Conservation (phyloP, 2,329 filamentous ascomycete species). For the Coniochaeta sp. region DNA sequence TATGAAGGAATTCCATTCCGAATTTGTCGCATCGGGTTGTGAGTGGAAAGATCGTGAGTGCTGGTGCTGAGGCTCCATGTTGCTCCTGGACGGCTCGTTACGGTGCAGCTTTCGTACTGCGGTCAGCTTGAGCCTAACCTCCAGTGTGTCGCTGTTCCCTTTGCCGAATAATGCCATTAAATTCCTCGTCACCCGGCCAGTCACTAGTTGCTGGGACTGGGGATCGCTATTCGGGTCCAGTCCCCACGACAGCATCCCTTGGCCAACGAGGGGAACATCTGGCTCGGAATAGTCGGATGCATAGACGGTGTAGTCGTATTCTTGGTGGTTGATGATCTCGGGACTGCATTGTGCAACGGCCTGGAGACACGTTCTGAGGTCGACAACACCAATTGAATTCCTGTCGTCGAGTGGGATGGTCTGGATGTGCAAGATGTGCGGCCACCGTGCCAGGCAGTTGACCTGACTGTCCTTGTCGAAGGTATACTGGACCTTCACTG, state of each 20-base stretch:
- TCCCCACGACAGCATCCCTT: slow-evolving; percentile 87
- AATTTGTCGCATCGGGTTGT: slow-evolving; percentile 46
- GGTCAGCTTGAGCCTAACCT: slow-evolving; percentile 84
- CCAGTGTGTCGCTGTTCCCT: slow-evolving; percentile 78
- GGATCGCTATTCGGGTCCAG: slow-evolving; percentile 55
- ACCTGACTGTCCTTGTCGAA: slow-evolving; percentile 86
- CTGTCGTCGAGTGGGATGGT: slow-evolving; percentile 74
- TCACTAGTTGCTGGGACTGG: slow-evolving; percentile 59
- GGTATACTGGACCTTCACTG: slow-evolving; percentile 95
- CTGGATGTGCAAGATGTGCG: slow-evolving; percentile 70
- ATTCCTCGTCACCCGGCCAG: slow-evolving; percentile 84
- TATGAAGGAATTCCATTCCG: slow-evolving; percentile 72
- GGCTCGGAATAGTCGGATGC: slow-evolving; percentile 95
- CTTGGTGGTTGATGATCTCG: slow-evolving; percentile 68
- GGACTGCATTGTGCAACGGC: slow-evolving; percentile 74
- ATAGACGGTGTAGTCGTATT: slow-evolving; percentile 89
- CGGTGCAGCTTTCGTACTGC: slow-evolving; percentile 60
- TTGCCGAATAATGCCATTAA: slow-evolving; percentile 76
- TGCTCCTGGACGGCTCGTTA: slow-evolving; percentile 7
- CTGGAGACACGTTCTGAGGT: slow-evolving; percentile 79
- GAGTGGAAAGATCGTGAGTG: slow-evolving; percentile 24
- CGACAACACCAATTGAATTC: slow-evolving; percentile 77
- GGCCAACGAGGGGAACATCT: slow-evolving; percentile 85
- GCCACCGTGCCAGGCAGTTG: slow-evolving; percentile 82
- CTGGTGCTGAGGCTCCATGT: slow-evolving; percentile 14